Evolutionary conservation across 2,329 filamentous ascomycete genomes (phyloP).

Genomic region (Macrophomina phaseolina): DNA sequence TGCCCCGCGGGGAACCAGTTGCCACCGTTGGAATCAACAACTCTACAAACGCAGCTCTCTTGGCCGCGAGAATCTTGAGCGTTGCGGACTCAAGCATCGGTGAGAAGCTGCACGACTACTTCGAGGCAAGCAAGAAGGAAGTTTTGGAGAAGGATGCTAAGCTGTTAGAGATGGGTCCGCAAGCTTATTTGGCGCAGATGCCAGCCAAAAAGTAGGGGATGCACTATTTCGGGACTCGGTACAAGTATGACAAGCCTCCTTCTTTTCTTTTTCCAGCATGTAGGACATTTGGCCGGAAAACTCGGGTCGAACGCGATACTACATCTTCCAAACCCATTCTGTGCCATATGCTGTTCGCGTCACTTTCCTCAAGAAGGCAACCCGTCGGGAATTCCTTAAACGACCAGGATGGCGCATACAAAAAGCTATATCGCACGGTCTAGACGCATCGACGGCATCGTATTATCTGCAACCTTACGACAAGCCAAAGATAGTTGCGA

Average conservation of each 20-base stretch:
- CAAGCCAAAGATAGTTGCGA: background rate
- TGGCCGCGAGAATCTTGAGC: slow-evolving; percentile 53
- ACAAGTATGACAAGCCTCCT: background rate
- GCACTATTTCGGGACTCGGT: background rate
- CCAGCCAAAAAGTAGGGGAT: slow-evolving; percentile 22
- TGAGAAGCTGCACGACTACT: slow-evolving; percentile 65
- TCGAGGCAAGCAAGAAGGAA: slow-evolving; percentile 66
- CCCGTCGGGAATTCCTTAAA: background rate
- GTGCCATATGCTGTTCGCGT: background rate
- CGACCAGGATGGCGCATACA: background rate
- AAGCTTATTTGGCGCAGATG: slow-evolving; percentile 57
- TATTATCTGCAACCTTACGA: background rate
- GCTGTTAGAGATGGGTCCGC: slow-evolving; percentile 62
- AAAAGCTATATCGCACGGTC: background rate
- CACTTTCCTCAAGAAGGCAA: background rate
- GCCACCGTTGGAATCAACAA: slow-evolving; percentile 55
- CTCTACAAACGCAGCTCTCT: slow-evolving; percentile 52
- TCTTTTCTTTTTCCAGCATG: background rate
- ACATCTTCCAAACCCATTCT: no score
- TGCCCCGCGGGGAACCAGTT: slow-evolving; percentile 55
- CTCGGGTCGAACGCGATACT: background rate
- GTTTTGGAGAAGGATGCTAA: slow-evolving; percentile 67
- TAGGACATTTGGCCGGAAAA: background rate
- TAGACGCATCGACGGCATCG: background rate
- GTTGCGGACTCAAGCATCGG: slow-evolving; percentile 60